Base-by-base conservation (phyloP, 2,329 filamentous ascomycete genomes). In the Dothistroma pini region DNA sequence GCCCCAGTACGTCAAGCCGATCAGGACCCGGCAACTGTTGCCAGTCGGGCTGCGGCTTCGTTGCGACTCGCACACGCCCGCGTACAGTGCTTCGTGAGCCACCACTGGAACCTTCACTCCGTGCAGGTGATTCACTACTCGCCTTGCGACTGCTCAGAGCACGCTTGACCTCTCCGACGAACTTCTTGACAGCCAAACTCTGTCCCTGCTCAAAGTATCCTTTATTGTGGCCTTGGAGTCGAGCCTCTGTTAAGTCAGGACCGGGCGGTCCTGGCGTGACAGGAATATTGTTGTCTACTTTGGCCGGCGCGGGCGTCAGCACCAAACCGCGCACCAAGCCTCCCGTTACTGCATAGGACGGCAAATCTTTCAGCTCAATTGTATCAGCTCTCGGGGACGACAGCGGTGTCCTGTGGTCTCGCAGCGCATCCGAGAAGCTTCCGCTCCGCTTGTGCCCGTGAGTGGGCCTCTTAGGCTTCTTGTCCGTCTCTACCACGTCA, bases 321-420 rank as follows among this genome's bases (percentile, higher is more conserved):
- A 96, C 73, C 61, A 92, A 90, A 14, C 95, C 95, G 55, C 93
- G 86, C 21, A 97, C 93, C 41, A 99, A 84, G 66, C 89, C 93
- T 10, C 93, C 91, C 4, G 89, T 87, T 69, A 91, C 88, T 12
- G 89, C 86, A 22, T 87, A 79, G 10, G 86, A 81, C 64, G 88
- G 81, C 14, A 86, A 75, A 21, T 70, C 64, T 56, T 68, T 67
- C n/a, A 72, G 55, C 55, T 72, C 70, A 22, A 71, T 63, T 35
- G 74, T 72, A 34, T 81, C 74, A 41, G 75, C 70, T 60, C 81
- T 79, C 41, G 79, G 74, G 34, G 78, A 75, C 4, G 81, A 80
- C 9, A 84, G 69, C 1, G 83, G 82, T 11, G 81, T 76, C 57
- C 84, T 76, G 78, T 87, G 75, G 70, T 95, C 90, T 67, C 91